phyloP scores from a whole-genome alignment of 345 rosid species.

The Citrus mangshanensis region DNA sequence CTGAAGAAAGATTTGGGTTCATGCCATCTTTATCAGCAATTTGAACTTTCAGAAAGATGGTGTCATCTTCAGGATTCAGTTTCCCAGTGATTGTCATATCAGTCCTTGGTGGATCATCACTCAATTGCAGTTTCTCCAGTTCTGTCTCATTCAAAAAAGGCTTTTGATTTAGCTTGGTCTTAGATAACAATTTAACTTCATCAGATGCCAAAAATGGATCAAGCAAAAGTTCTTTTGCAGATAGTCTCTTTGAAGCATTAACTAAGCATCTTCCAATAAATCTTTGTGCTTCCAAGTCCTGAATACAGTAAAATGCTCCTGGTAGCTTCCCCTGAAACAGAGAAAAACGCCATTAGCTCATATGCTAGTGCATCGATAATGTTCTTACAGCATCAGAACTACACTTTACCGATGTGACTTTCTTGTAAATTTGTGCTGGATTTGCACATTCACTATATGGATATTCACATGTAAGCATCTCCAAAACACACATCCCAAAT shows the following conservation, averaged over 20 bases:
- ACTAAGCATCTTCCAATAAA: slow-evolving; percentile 66
- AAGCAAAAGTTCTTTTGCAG: slow-evolving; percentile 58
- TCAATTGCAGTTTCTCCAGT: slow-evolving; percentile 48
- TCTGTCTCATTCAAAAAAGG: slow-evolving; percentile 53
- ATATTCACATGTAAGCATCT: slow-evolving; percentile 79
- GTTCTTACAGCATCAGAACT: background rate
- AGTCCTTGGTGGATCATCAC: slow-evolving; percentile 39
- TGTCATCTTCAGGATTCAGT: slow-evolving; percentile 66
- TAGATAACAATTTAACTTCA: slow-evolving; percentile 30
- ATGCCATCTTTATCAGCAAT: slow-evolving; percentile 56
- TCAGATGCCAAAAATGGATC: slow-evolving; percentile 64
- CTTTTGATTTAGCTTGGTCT: slow-evolving; percentile 33
- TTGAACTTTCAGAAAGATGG: slow-evolving; percentile 57
- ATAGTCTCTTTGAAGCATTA: slow-evolving; percentile 57
- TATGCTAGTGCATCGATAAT: background rate
- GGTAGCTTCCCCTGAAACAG: slow-evolving; percentile 70
- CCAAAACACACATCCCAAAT: slow-evolving; percentile 79
- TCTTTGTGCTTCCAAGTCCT: slow-evolving; percentile 58
- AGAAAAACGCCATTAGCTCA: slow-evolving; percentile 2
- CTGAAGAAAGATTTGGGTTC: background rate
- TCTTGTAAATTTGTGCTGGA: slow-evolving; percentile 76
- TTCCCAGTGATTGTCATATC: slow-evolving; percentile 69
- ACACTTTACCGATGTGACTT: slow-evolving; percentile 54
- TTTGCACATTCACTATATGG: slow-evolving; percentile 77
- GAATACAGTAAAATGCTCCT: slow-evolving; percentile 56